Evolutionary conservation across 768 basidiomycete species (phyloP).

Genomic region (Crassisporium funariophilum): DNA sequence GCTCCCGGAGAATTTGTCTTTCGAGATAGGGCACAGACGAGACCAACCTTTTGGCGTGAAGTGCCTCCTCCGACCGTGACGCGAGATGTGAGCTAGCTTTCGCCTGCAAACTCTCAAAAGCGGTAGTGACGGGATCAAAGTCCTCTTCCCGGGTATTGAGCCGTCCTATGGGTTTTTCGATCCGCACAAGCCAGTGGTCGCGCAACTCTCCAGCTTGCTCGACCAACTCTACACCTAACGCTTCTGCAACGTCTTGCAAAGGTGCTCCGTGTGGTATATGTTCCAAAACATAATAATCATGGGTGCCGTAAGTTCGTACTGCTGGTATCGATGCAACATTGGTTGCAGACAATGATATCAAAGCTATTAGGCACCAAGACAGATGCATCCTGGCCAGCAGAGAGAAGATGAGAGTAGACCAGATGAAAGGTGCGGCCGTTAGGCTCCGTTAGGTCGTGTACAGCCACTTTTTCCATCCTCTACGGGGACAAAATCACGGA

Average conservation of each 20-base stretch:
- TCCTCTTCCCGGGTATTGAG: constrained; percentile 35
- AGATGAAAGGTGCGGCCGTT: too few species aligned
- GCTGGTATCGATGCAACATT: constrained; percentile 37
- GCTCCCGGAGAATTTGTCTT: constrained; percentile 63
- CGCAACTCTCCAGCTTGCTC: constrained; percentile 82
- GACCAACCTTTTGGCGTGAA: constrained; percentile 43
- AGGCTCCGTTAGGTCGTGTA: too few species aligned
- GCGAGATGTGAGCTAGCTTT: constrained; percentile 32
- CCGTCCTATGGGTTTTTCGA: constrained; percentile 36
- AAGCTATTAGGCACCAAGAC: constrained; percentile 23
- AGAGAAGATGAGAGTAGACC: too few species aligned
- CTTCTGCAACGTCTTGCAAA: constrained; percentile 56
- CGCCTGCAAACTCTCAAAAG: constrained; percentile 45
- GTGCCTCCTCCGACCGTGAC: constrained; percentile 43
- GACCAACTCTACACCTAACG: constrained; percentile 80
- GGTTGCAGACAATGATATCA: constrained; percentile 16
- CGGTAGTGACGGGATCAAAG: constrained; percentile 51
- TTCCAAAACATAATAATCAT: constrained; percentile 84
- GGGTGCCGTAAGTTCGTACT: constrained; percentile 57
- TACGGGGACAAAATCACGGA: too few species aligned
- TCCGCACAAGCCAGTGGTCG: constrained; percentile 82
- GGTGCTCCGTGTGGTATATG: constrained; percentile 48
- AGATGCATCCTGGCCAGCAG: constrained; percentile 27
- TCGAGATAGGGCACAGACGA: constrained; percentile 60
- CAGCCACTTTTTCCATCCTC: too few species aligned